Evolutionary conservation across 148 eudicot species (phyloP), one percentile per base, ranked within the genome.

Genomic region (Amaranthus hypochondriacus): DNA sequence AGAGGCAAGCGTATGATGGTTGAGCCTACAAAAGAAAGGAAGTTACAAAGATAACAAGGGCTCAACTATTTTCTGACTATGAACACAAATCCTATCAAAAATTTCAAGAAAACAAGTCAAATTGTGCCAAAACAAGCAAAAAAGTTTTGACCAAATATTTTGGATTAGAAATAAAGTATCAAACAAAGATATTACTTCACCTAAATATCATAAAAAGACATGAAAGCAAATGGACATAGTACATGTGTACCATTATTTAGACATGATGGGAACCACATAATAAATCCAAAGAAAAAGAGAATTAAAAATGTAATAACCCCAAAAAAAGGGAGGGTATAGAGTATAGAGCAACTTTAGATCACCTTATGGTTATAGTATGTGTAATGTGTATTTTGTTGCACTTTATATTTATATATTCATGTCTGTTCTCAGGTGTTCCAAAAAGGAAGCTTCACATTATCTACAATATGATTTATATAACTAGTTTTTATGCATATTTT

Each of bases 161-260:
- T 28, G 50, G 28, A 51, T 5, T 28, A 8, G 50, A 12, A n/a
- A 9, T 43, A 50, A 67, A 50, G 53, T 49, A 67, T 18, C n/a
- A 49, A 5, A 67, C 12, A 66, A 48, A 18, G 56, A 67, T 67
- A n/a, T 28, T 49, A 49, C 44, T 18, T 49, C 56, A 49, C 70
- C 15, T 49, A 67, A 62, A 70, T 6, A 14, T 70, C 14, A 5
- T 15, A 70, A 14, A 49, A 71, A 28, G 39, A 5, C 28, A 43
- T 11, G 61, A 42, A 47, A 66, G 68, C 51, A 46, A 5, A 62
- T 65, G 56, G 61, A 54, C 51, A 65, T 9, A 12, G 21, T 62
- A 64, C 79, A 80, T 69, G 72, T 80, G 79, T 80, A 58, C 44
- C 66, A 14, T 75, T 56, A 57, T 70, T 56, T 28, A 60, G 46